Evolutionary conservation across 73 alveolate genomes (phyloP), one percentile per base, ranked within the genome.

Genomic region (Paramecium tetraurelia): DNA sequence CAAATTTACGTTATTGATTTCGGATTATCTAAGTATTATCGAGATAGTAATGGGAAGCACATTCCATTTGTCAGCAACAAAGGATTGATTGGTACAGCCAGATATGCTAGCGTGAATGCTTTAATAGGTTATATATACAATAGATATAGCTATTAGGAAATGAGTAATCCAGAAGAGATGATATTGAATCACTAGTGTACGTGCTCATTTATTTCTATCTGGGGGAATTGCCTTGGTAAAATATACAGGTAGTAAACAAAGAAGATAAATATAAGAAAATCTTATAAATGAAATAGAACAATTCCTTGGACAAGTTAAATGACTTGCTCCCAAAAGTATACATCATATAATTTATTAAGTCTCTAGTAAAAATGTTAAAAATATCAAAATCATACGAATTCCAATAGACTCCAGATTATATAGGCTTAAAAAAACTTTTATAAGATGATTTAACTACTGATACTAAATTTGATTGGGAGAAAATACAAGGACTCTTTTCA

Each of bases 51-150:
- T 96, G 80, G 98, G 41, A 86, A 92, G 38, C 99, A 98, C 92
- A 96, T 98, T 80, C 98, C 97, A 22, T 96, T 96, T 88, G 86
- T 93, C 22, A 98, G 96, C 70, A 98, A 98, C 3, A 98, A 98
- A 94, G 98, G 97, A 80, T 92, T 98, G 84, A 97, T 98, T 10
- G 99, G 99, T 1, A 98, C 99, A 9, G 99, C 99, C 3, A 92
- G 97, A 84, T 89, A 96, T 93, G 96, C 96, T 24, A 92, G 96
- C 27, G 71, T 84, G 18, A 93, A 92, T 80, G 93, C 96, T 10
- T 95, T 92, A 70, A 35, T 80, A 58, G 96, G 96, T 71, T 20
- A 86, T 21, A 21, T 5, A 41, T 48, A 43, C 8, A 29, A 38
- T 59, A 20, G 22, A 44, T 24, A 10, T 14, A 31, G 43, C 5